Base-by-base conservation (phyloP, 306 rosid genomes). In the Ceratonia siliqua region DNA sequence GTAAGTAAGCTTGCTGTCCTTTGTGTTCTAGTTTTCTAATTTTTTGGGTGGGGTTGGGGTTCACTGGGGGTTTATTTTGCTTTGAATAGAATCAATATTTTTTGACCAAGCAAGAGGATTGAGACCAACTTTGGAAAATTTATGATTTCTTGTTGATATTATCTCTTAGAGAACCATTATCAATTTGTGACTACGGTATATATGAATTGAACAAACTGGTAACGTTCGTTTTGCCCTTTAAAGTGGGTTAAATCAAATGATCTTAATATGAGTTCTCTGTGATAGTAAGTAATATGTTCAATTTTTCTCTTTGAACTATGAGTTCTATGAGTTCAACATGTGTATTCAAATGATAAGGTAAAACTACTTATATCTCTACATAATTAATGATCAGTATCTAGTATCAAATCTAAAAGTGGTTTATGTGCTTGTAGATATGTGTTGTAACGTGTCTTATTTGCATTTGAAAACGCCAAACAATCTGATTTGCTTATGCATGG, bases 401-500 rank as follows among this genome's bases (percentile, higher is more conserved):
- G 36, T 25, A 24, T 25, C 18, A 24, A 55, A 24, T 24, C 62
- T 8, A 20, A 62, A 62, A 9, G 28, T 61, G 45, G 8, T 7
- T 38, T 18, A 5, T 36, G n/a, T 12, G 14, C 54, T 24, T 57
- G 41, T 15, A 57, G 12, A 30, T 13, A 27, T 30, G 22, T 8
- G 22, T 5, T 57, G 21, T 57, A 15, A 48, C 22, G 1, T 48
- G 54, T 17, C 22, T 6, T n/a, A n/a, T 1, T 48, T 17, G 0
- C 1, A 1, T 14, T 63, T 5, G 18, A 72, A 36, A 48, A 24
- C 2, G n/a, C 30, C 36, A 21, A 35, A 22, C n/a, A 4, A 14
- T 39, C 5, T 38, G 20, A 71, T 38, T 71, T 63, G 4, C 17
- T 22, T 39, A 38, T 63, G 32, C 65, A 41, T 70, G 75, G 33